Percentiles rank a stretch among this genome's conserved stretches.
Evolutionary conservation across 164 flowering plant genomes (phyloP).

Genomic region (Magnolia officinalis): DNA sequence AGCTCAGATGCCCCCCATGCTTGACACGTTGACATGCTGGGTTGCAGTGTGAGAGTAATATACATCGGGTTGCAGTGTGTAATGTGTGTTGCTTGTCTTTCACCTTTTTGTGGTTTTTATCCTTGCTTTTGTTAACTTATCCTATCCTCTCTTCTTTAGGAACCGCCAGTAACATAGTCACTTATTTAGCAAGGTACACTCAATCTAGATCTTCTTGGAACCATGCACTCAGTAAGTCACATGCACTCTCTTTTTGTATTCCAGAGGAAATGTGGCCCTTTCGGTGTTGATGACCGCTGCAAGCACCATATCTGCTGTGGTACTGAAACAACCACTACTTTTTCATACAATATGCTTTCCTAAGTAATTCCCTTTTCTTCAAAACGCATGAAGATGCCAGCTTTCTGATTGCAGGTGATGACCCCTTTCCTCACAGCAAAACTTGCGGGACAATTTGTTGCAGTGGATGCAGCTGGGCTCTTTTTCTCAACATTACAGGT

Average conservation of each 20-base stretch:
- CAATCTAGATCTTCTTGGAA: not conserved
- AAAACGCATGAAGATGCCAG: not conserved
- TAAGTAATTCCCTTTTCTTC: not conserved
- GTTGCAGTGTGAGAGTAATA: too few relatives aligned
- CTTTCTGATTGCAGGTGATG: slow-evolving; percentile 58
- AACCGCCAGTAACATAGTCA: slow-evolving; percentile 89
- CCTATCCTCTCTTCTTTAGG: slow-evolving; percentile 42
- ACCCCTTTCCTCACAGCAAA: slow-evolving; percentile 85
- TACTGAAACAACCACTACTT: slow-evolving; percentile 24
- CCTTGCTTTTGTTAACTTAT: too few relatives aligned
- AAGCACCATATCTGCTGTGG: slow-evolving; percentile 85
- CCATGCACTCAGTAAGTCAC: not conserved
- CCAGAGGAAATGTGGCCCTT: slow-evolving; percentile 94
- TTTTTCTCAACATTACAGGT: slow-evolving; percentile 79
- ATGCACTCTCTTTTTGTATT: slow-evolving; percentile 18
- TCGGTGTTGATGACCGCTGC: slow-evolving; percentile 96
- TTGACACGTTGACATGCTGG: too few relatives aligned
- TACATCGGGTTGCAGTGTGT: too few relatives aligned
- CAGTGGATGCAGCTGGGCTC: slow-evolving; percentile 79
- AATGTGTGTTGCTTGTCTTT: too few relatives aligned
- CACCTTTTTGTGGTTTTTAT: too few relatives aligned
- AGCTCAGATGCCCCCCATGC: too few relatives aligned
- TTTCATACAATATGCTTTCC: not conserved
- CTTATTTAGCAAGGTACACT: slow-evolving; percentile 80
- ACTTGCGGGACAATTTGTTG: slow-evolving; percentile 90